Base-by-base conservation (phyloP, 2,329 filamentous ascomycete genomes). In the Berkeleyomyces rouxiae region DNA sequence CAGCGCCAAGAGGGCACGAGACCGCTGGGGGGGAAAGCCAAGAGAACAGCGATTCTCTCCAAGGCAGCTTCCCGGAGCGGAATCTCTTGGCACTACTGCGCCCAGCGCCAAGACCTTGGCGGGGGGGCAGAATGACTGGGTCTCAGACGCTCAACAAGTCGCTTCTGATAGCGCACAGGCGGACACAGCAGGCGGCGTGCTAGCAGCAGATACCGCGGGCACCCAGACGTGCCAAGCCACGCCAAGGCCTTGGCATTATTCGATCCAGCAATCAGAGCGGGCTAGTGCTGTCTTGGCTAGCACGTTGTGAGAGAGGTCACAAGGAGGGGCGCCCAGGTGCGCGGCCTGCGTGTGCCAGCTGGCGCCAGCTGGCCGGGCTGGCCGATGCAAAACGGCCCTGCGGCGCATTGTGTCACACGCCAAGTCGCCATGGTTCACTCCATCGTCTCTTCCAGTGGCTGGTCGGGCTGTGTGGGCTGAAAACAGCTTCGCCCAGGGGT, bases 51-150 rank as follows among this genome's bases (percentile, higher is more conserved):
- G 10, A 53, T 47, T 57, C 47, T 7, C 42, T 40, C 58, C 16
- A 59, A 61, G 42, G 60, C 39, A 58, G 51, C 53, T 58, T 60
- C 39, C 60, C 63, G 63, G 63, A 62, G 63, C 63, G 63, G 63
- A 64, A 64, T 62, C 44, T 59, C 63, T 64, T 64, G 63, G 63
- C 63, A 60, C 53, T 62, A 61, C 63, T 64, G 63, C 63, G 63
- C 63, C 63, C 60, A 61, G 63, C 40, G 63, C 63, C 63, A 64
- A 64, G 63, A 2, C 60, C 63, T 64, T 64, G 63, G 63, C 60
- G 55, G 60, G 23, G 23, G 57, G 60, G 47, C 49, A 62, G 61
- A 49, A 58, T 43, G 43, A 23, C 61, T 64, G 53, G 60, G 47
- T 36, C 39, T 53, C 40, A 49, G 23, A 33, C 13, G 33, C 40